Base-by-base conservation (phyloP, 169 alveolate genomes). In the Plasmodium knowlesi region DNA sequence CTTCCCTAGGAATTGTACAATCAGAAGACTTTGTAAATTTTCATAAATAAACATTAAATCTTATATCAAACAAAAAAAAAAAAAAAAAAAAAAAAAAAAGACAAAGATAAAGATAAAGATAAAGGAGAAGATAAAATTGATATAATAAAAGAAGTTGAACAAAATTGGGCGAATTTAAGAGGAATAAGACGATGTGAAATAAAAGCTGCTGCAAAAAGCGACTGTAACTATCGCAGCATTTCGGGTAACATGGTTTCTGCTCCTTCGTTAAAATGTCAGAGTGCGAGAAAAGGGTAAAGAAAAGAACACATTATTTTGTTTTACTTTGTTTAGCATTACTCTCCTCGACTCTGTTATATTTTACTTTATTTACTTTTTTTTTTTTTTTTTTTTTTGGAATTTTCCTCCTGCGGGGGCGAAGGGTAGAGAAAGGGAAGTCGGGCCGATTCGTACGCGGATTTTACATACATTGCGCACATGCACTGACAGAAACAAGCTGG, bases 311-410 rank as follows among this genome's bases (percentile, higher is more conserved):
- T 41, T 41, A 41, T 6, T 41, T 41, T 25, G 57, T 37, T n/a
- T 73, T 85, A 46, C 57, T 46, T 46, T 25, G 57, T 37, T n/a
- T 73, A 73, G 12, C 57, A 12, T 46, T 46, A 6, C 57, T 46
- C 12, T 43, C 16, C 53, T 43, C 6, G 6, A 43, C 53, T 43
- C 9, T 10, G 57, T 19, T 46, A 9, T 41, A 83, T 34, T 9
- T 83, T 28, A 9, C 22, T 30, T 73, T 74, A 84, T 84, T 84
- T 84, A 41, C 84, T 84, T 22, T 84, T 84, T 73, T 50, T 84
- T 53, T 84, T 84, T 84, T 84, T 84, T 74, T 84, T 43, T 43
- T 43, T 84, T 74, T 84, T 84, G 22, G 84, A 41, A 84, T 84
- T 84, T 41, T 84, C 93, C 79, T 84, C 93, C 93, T 84, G 37